Percentiles rank a stretch among this genome's conserved stretches.
Evolutionary conservation across 1,284 basidiomycete genomes (phyloP).

Genomic region (Schizopora paradoxa): DNA sequence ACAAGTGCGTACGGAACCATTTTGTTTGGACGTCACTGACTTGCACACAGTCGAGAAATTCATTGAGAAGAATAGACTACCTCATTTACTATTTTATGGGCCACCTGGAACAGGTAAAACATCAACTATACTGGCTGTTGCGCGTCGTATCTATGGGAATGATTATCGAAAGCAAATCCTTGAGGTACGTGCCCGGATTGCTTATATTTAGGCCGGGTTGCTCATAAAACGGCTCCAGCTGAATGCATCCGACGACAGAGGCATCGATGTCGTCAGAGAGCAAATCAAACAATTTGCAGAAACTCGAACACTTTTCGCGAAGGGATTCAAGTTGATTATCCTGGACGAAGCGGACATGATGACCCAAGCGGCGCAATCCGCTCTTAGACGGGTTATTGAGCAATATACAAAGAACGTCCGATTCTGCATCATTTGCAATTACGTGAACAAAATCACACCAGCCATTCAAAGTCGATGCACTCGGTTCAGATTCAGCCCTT

Average conservation of each 20-base stretch:
- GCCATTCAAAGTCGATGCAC: conserved; percentile 99
- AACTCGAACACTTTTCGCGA: conserved; percentile 86
- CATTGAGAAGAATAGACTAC: conserved; percentile 90
- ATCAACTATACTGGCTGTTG: conserved; percentile 95
- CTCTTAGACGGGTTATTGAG: conserved; percentile 94
- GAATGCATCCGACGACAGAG: conserved; percentile 96
- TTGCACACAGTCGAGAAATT: conserved; percentile 83
- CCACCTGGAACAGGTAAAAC: conserved; percentile 99
- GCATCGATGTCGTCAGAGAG: conserved; percentile 97
- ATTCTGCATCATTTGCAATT: conserved; percentile 99
- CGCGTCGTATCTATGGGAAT: conserved; percentile 85
- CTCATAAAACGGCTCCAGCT: conserved; percentile 42
- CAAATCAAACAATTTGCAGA: conserved; percentile 99
- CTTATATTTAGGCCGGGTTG: background rate
- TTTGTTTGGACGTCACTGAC: conserved; percentile 11
- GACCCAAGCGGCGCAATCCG: conserved; percentile 96
- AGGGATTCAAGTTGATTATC: conserved; percentile 96
- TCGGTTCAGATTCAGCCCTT: conserved; percentile 94
- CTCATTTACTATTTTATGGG: conserved; percentile 96
- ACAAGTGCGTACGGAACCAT: conserved; percentile 65
- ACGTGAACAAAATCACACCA: conserved; percentile 99
- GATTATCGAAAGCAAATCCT: conserved; percentile 87
- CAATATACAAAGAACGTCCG: conserved; percentile 98
- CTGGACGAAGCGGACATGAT: conserved; percentile 99
- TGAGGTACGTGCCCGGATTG: conserved; percentile 53